Evolutionary conservation across 331 rosid genomes (phyloP).

Genomic region (Malus hybrid): DNA sequence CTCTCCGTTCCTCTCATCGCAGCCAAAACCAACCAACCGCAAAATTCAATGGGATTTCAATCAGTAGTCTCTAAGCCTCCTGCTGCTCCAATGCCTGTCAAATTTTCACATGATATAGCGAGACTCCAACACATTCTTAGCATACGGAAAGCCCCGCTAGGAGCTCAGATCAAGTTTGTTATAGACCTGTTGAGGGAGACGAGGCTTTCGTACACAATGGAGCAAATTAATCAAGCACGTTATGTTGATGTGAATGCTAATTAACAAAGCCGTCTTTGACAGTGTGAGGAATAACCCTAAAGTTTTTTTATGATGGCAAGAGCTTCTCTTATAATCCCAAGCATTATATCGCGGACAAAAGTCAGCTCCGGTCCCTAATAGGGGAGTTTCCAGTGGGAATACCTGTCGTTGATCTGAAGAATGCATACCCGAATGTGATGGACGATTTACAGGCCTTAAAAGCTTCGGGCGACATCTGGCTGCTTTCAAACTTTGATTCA

Average conservation of each 20-base stretch:
- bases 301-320: conserved; percentile 72
- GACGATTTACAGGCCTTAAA: conserved; percentile 93
- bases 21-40: too few species aligned
- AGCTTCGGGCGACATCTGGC: conserved; percentile 83
- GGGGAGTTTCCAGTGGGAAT: conserved; percentile 88
- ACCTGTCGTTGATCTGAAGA: conserved; percentile 93
- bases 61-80: conserved; percentile 24
- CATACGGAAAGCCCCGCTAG: conserved; percentile 70
- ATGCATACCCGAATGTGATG: conserved; percentile 77
- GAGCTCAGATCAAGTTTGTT: conserved; percentile 94
- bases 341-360: conserved; percentile 70
- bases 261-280: conserved; percentile 80
- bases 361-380: conserved; percentile 55
- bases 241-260: conserved; percentile 62
- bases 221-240: conserved; percentile 73
- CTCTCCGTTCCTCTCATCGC: too few species aligned
- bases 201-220: conserved; percentile 66
- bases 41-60: too few species aligned
- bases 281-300: conserved; percentile 80
- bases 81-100: conserved; percentile 38
- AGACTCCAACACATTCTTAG: conserved; percentile 81
- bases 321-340: conserved; percentile 91
- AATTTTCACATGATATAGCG: conserved; percentile 84
- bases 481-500: conserved; percentile 86
- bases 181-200: conserved; percentile 74